Evolutionary conservation across 495 filamentous ascomycete genomes (phyloP), one percentile per base, ranked within the genome.

Genomic region (Lophium mytilinum): DNA sequence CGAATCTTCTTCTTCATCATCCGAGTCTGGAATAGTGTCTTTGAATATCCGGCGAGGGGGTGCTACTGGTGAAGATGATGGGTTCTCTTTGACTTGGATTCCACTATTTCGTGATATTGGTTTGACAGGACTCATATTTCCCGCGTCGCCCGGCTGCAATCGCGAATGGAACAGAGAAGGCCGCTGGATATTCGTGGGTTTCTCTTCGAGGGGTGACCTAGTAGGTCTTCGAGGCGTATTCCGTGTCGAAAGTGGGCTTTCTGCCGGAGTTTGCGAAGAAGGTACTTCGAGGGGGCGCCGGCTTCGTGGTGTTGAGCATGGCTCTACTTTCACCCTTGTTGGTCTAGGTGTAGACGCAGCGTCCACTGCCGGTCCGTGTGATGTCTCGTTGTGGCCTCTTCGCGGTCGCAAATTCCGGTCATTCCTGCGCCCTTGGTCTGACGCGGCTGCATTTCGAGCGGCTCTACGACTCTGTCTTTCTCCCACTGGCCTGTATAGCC

Each of bases 241-340:
- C 35, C 56, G 58, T 11, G 56, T 63, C 11, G 71, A 72, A 14
- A 71, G 41, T 1, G 69, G 68, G 6, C 68, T 63, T 8, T 70
- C 69, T n/a, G 65, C 53, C 9, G 71, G 68, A 17, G 71, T 71
- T 48, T 74, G 71, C 9, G 71, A 74, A 9, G 70, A 74, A 12
- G 68, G 68, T 24, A 74, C 66, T 43, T 71, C 69, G 15, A 50
- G 61, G 43, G 60, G 43, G 36, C 59, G 51, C 18, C 46, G 57
- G 49, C 34, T 56, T 50, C 55, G 68, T 45, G 60, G 69, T 56
- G 52, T 66, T 58, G 40, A 57, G 58, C 56, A 53, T 1, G 53
- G 42, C n/a, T 53, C 39, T 19, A 50, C 53, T 35, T 53, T 64
- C 1, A 37, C 19, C 43, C 45, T 52, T 12, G 41, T 48, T 14